phyloP scores from a whole-genome alignment of 352 stramenopile genomes.

The Phytophthora pisi region DNA sequence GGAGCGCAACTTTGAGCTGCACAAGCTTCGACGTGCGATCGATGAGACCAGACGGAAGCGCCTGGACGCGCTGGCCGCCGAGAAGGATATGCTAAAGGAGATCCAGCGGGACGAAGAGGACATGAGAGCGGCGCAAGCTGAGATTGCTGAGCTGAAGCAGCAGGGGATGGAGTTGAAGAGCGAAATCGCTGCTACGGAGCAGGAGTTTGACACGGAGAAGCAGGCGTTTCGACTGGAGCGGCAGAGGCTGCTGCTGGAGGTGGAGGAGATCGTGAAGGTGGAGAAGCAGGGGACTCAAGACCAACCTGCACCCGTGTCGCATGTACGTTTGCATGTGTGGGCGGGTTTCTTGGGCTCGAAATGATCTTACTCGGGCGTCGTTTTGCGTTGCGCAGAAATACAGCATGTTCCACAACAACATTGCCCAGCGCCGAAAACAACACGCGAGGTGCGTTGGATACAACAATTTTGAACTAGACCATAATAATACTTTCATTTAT shows the following conservation, averaged over 20 bases:
- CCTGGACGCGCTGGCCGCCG: constrained; percentile 46
- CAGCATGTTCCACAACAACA: constrained; percentile 46
- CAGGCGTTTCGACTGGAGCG: constrained; percentile 54
- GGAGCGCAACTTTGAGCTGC: constrained; percentile 59
- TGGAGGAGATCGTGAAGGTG: constrained; percentile 51
- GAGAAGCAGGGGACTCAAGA: constrained; percentile 35
- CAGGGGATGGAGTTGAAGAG: constrained; percentile 34
- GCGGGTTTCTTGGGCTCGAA: neutral
- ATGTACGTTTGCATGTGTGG: constrained; percentile 16
- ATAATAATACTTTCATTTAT: neutral
- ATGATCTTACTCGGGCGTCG: neutral
- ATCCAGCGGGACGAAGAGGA: constrained; percentile 46
- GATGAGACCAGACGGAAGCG: constrained; percentile 50
- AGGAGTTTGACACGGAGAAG: constrained; percentile 54
- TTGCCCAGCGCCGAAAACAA: constrained; percentile 47
- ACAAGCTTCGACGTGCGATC: constrained; percentile 50
- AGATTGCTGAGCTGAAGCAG: constrained; percentile 54
- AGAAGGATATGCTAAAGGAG: constrained; percentile 52
- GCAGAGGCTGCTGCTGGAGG: constrained; percentile 50
- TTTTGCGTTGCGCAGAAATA: constrained; percentile 21
- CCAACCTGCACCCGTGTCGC: constrained; percentile 13
- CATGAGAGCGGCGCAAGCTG: constrained; percentile 39
- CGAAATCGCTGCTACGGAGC: constrained; percentile 50
- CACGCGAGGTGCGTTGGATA: constrained; percentile 28
- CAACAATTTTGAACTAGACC: neutral